A percentile compares a stretch with the other conserved stretches of the same genome.
These are phyloP conservation scores for Bacidia rubella DNA, from an alignment of 495 filamentous ascomycete species.

Conservation along the genomic window DNA sequence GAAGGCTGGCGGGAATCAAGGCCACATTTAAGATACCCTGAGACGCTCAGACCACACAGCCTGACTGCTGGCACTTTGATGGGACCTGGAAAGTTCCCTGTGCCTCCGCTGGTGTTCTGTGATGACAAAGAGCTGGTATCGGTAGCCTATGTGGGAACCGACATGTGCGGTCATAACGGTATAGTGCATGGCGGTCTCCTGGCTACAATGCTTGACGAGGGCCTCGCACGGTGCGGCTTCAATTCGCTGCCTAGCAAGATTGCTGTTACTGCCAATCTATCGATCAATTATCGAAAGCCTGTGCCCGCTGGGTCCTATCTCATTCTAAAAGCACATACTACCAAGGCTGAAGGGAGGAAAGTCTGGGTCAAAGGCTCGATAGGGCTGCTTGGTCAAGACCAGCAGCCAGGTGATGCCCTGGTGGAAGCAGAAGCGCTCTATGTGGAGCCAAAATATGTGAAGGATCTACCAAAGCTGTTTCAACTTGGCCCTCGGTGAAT, in stretches of 20 bases:
- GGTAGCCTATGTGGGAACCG: constrained; percentile 64
- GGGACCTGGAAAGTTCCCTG: constrained; percentile 62
- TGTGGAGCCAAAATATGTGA: constrained; percentile 73
- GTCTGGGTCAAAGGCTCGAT: constrained; percentile 91
- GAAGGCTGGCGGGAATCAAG: constrained; percentile 61
- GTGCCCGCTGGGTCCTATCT: constrained; percentile 63
- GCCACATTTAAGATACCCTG: constrained; percentile 76
- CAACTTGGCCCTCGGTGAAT: neutral
- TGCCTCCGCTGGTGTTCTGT: constrained; percentile 68
- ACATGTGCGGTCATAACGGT: constrained; percentile 82
- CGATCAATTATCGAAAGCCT: constrained; percentile 76
- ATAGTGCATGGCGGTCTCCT: constrained; percentile 86
- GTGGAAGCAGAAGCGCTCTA: constrained; percentile 77
- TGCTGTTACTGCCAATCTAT: constrained; percentile 81
- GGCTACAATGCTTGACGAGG: constrained; percentile 87
- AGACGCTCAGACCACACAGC: constrained; percentile 49
- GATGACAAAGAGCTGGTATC: constrained; percentile 58
- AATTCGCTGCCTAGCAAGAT: constrained; percentile 77
- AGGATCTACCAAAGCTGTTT: constrained; percentile 24
- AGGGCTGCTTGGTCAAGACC: constrained; percentile 59
- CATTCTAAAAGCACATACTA: constrained; percentile 66
- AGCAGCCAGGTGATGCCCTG: constrained; percentile 49
- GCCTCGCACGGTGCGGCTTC: constrained; percentile 81
- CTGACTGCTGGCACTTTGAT: constrained; percentile 71
- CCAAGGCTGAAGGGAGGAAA: constrained; percentile 85